Evolutionary conservation across 2,329 filamentous ascomycete genomes (phyloP).

Genomic region (Colletotrichum neosansevieriae): DNA sequence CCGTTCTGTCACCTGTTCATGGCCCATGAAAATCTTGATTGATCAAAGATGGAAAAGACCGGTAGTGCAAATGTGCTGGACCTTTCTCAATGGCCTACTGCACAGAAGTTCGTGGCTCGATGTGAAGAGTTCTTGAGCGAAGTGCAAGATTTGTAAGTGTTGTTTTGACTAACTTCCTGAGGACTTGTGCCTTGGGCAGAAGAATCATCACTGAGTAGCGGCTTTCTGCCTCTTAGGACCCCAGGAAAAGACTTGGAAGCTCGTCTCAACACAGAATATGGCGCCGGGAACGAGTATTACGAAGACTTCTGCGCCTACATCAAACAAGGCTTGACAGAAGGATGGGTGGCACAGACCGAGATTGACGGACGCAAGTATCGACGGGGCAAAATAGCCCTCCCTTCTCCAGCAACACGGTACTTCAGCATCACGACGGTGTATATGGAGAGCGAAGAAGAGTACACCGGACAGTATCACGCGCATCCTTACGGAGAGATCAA

Average conservation of each 20-base stretch:
- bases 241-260: slow-evolving; percentile 59
- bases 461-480: slow-evolving; percentile 61
- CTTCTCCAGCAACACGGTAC: slow-evolving; percentile 59
- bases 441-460: slow-evolving; percentile 64
- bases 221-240: slow-evolving; percentile 47
- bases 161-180: background rate
- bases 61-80: slow-evolving; percentile 43
- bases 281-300: slow-evolving; percentile 56
- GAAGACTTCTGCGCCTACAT: slow-evolving; percentile 56
- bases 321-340: slow-evolving; percentile 55
- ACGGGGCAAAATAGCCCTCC: slow-evolving; percentile 59
- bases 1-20: background rate
- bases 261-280: slow-evolving; percentile 56
- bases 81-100: slow-evolving; percentile 46
- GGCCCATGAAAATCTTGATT: background rate
- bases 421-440: slow-evolving; percentile 70
- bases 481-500: slow-evolving; percentile 69
- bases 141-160: slow-evolving; percentile 48
- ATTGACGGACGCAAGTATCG: slow-evolving; percentile 60
- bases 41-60: slow-evolving; percentile 22
- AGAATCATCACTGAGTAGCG: background rate
- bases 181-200: background rate
- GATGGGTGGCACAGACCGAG: slow-evolving; percentile 58
- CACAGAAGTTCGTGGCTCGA: slow-evolving; percentile 45
- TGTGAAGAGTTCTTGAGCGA: slow-evolving; percentile 48